phyloP scores from a whole-genome alignment of 352 stramenopile species.

The Phytophthora pistaciae region DNA sequence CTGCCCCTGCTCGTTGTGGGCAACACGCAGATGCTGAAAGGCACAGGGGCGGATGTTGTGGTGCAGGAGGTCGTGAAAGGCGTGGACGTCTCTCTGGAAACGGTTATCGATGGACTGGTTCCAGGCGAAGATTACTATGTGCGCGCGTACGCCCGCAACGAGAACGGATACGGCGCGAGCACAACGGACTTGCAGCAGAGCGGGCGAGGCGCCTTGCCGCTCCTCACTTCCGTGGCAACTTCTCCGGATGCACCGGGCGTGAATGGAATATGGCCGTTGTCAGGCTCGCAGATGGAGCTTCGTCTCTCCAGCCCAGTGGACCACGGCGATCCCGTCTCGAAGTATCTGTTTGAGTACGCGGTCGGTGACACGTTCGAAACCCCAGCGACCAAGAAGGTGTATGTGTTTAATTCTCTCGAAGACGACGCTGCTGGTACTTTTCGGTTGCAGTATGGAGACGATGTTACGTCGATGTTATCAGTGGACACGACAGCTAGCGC shows the following conservation, averaged over 20 bases:
- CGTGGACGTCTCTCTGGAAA: conserved; percentile 69
- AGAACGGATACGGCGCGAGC: conserved; percentile 70
- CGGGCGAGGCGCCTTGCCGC: conserved; percentile 62
- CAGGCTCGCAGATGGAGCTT: conserved; percentile 58
- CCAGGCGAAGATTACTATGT: conserved; percentile 65
- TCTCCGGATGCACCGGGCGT: conserved; percentile 51
- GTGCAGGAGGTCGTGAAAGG: conserved; percentile 71
- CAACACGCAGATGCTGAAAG: conserved; percentile 41
- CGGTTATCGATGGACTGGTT: conserved; percentile 58
- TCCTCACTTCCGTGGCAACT: conserved; percentile 48
- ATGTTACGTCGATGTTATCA: conserved; percentile 52
- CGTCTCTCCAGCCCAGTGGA: conserved; percentile 39
- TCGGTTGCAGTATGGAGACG: conserved; percentile 69
- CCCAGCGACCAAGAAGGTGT: conserved; percentile 56
- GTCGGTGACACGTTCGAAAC: conserved; percentile 57
- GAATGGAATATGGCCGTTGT: conserved; percentile 56
- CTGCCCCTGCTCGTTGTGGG: conserved; percentile 61
- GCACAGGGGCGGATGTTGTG: conserved; percentile 48
- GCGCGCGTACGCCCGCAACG: conserved; percentile 69
- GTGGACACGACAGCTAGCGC: conserved; percentile 55
- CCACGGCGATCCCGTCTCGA: conserved; percentile 46
- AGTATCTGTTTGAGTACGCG: conserved; percentile 73
- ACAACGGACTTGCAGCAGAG: conserved; percentile 67
- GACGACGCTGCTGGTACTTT: conserved; percentile 78
- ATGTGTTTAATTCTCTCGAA: conserved; percentile 48